Conservation (phyloP, 2,329 filamentous ascomycete species). For the Graphiopsis chlorocephala region DNA sequence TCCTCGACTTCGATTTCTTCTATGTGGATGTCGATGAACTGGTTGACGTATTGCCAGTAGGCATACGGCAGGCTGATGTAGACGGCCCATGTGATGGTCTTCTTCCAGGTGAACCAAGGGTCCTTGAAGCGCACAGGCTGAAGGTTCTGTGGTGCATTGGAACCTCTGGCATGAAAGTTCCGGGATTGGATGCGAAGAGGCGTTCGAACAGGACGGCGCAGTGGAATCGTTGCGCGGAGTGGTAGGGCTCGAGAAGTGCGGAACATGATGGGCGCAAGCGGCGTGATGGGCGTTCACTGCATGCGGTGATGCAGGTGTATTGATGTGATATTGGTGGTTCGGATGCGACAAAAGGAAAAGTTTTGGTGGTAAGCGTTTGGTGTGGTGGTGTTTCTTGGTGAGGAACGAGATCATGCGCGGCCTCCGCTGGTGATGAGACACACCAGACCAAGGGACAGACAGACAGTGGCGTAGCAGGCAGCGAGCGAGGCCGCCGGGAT, state of each 20-base stretch:
- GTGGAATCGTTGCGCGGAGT: constrained; percentile 10
- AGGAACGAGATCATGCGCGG: neutral
- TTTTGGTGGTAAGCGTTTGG: neutral
- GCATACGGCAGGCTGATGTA: constrained; percentile 17
- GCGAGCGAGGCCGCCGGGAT: neutral
- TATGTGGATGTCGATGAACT: constrained; percentile 29
- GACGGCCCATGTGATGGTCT: neutral
- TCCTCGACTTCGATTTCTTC: constrained; percentile 29
- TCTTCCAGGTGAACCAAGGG: constrained; percentile 17
- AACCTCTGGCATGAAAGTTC: neutral
- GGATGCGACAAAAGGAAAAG: constrained; percentile 12
- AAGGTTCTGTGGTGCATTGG: neutral
- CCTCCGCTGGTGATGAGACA: neutral
- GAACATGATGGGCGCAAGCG: constrained; percentile 6
- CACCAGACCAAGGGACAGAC: neutral
- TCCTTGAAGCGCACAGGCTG: constrained; percentile 18
- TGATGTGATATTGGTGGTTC: neutral
- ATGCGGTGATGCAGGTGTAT: neutral
- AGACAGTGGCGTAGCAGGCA: constrained; percentile 2
- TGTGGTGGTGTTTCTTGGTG: constrained; percentile 3
- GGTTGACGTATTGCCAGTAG: constrained; percentile 25
- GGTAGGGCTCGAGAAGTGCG: constrained; percentile 13
- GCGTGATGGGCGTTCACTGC: neutral
- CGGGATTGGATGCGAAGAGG: constrained; percentile 4
- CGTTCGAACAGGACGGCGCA: neutral